Percentiles rank a stretch among this genome's conserved stretches.
Evolutionary conservation across 495 filamentous ascomycete species (phyloP).

Genomic region (Immersiella caudata): DNA sequence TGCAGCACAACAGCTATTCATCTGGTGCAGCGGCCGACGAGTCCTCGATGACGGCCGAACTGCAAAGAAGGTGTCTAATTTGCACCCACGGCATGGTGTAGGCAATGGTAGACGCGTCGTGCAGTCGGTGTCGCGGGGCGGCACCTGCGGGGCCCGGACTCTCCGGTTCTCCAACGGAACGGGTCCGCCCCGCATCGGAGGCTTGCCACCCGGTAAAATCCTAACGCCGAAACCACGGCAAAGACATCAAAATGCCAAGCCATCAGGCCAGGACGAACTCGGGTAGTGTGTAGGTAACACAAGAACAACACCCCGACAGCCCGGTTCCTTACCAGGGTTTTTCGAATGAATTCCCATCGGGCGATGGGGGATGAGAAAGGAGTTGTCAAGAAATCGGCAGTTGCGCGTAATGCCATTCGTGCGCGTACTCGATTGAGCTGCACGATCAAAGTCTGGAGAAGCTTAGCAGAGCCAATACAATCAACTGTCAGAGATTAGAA

Average conservation of each 20-base stretch:
- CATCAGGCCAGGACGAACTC: not conserved
- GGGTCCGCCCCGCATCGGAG: not conserved
- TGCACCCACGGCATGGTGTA: no score
- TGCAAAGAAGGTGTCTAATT: no score
- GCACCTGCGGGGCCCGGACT: not conserved
- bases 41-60: no score
- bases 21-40: no score
- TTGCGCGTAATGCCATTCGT: no score
- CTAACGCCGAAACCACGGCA: not conserved
- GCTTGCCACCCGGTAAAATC: not conserved
- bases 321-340: not conserved
- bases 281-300: not conserved
- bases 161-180: not conserved
- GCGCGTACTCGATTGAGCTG: no score
- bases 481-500: not conserved
- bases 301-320: not conserved
- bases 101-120: no score
- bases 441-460: not conserved
- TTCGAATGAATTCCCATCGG: not conserved
- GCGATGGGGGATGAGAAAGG: not conserved
- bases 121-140: not conserved
- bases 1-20: no score
- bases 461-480: not conserved
- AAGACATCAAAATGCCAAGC: not conserved
- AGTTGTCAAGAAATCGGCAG: not conserved